These are phyloP conservation scores for Vararia minispora DNA, from an alignment of 768 basidiomycete species.

Conservation along the genomic window DNA sequence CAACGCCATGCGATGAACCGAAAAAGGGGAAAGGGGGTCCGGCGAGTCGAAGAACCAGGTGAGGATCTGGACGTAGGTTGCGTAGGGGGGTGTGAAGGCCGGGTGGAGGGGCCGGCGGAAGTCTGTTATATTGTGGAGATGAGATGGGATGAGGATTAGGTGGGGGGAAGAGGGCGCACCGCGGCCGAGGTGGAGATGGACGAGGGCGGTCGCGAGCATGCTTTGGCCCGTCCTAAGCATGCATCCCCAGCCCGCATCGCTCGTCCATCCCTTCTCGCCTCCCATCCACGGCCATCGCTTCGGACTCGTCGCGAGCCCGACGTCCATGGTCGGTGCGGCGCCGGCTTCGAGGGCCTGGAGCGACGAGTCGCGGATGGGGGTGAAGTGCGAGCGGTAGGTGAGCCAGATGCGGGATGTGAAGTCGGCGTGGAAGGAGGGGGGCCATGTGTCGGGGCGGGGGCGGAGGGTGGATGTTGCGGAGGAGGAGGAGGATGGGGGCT, in stretches of 20 bases:
- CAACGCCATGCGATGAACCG: conserved; percentile 92
- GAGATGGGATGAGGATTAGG: conserved; percentile 1
- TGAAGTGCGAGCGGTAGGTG: conserved; percentile 83
- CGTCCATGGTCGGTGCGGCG: conserved; percentile 9
- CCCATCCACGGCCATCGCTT: conserved; percentile 55
- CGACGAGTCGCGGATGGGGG: conserved; percentile 61
- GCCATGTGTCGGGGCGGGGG: conserved; percentile 54
- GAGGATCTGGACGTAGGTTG: conserved; percentile 81
- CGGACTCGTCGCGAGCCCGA: conserved; percentile 21
- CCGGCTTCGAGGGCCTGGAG: conserved; percentile 32
- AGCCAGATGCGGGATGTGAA: conserved; percentile 86
- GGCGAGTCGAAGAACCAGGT: conserved; percentile 96
- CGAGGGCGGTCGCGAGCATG: conserved; percentile 69
- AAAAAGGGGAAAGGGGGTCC: conserved; percentile 74
- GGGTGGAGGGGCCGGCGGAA: conserved; percentile 71
- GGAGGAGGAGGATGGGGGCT: conserved; percentile 19
- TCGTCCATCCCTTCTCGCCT: conserved; percentile 73
- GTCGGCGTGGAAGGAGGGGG: conserved; percentile 76
- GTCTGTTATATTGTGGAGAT: conserved; percentile 48
- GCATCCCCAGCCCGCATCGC: conserved; percentile 85
- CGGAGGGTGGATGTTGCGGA: conserved; percentile 18
- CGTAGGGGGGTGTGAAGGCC: conserved; percentile 53
- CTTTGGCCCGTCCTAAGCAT: conserved; percentile 87
- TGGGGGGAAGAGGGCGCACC: conserved; percentile 30
- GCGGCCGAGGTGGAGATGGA: conserved; percentile 64